These are phyloP conservation scores for Ascoidea rubescens DNA, from an alignment of 805 yeast species.

Conservation along the genomic window DNA sequence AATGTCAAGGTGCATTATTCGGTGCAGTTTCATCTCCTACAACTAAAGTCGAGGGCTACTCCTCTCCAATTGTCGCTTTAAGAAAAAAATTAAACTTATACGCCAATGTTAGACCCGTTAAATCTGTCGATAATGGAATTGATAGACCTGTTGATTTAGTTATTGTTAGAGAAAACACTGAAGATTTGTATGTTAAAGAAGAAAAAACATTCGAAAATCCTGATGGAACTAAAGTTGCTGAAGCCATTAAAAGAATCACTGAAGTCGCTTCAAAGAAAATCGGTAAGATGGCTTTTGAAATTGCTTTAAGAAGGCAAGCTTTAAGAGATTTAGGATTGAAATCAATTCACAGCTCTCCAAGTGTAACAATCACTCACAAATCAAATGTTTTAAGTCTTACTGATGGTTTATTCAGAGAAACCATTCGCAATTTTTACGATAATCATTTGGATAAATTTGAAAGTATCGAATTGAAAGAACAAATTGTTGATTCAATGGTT, in stretches of 20 bases:
- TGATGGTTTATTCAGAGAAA: constrained; percentile 94
- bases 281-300: constrained; percentile 82
- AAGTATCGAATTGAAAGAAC: constrained; percentile 68
- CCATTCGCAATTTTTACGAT: constrained; percentile 47
- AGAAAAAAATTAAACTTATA: constrained; percentile 89
- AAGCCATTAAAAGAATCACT: constrained; percentile 92
- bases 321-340: constrained; percentile 52
- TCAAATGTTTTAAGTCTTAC: constrained; percentile 86
- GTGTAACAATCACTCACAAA: constrained; percentile 89
- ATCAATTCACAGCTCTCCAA: constrained; percentile 38
- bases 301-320: constrained; percentile 81
- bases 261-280: constrained; percentile 78
- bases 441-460: constrained; percentile 40
- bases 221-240: constrained; percentile 86
- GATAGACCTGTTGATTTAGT: constrained; percentile 94
- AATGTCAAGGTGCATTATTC: constrained; percentile 94
- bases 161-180: constrained; percentile 97
- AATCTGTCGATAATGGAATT: constrained; percentile 64
- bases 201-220: constrained; percentile 60
- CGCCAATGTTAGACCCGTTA: constrained; percentile 97
- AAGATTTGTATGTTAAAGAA: constrained; percentile 91
- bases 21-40: constrained; percentile 97
- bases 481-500: constrained; percentile 98
- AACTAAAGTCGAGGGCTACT: constrained; percentile 87
- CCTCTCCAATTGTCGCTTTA: constrained; percentile 97